A percentile compares a stretch with the other conserved stretches of the same genome.
Conservation (phyloP, 768 basidiomycete genomes). For the Sarcodon sp. region DNA sequence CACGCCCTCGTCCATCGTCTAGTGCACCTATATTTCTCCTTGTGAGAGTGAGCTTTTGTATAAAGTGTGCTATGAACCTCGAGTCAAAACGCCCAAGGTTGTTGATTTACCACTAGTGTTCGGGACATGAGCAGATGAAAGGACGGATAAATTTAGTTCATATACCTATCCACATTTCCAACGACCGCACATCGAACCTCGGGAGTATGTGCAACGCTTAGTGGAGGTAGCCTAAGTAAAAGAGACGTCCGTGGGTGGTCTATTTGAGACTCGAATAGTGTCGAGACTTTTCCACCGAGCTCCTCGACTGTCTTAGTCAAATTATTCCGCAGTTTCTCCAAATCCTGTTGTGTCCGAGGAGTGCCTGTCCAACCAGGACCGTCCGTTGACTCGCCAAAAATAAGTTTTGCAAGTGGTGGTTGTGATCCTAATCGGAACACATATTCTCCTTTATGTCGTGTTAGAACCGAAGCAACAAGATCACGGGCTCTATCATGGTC, state of each 20-base stretch:
- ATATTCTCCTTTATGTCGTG: constrained; percentile 60
- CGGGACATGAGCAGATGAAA: too few species aligned
- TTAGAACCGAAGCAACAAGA: constrained; percentile 51
- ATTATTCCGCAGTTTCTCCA: constrained; percentile 30
- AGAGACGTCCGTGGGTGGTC: constrained; percentile 44
- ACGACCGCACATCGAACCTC: constrained; percentile 95
- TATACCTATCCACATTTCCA: constrained; percentile 68
- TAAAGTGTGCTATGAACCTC: constrained; percentile 36
- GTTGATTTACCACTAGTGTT: constrained; percentile 70
- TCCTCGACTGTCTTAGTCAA: constrained; percentile 50
- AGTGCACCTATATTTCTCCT: constrained; percentile 35
- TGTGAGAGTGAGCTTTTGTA: constrained; percentile 9
- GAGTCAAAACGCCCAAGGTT: constrained; percentile 88
- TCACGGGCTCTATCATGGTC: constrained; percentile 49
- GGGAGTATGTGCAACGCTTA: constrained; percentile 63
- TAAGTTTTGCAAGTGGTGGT: constrained; percentile 44
- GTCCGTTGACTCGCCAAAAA: constrained; percentile 34
- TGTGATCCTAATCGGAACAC: constrained; percentile 60
- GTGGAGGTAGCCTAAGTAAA: constrained; percentile 64
- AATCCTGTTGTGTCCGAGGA: constrained; percentile 34
- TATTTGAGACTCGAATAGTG: constrained; percentile 33
- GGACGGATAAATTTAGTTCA: too few species aligned
- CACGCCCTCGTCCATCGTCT: constrained; percentile 73
- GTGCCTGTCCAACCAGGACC: constrained; percentile 43
- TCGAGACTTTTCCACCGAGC: constrained; percentile 70